phyloP scores from a whole-genome alignment of 1,139 yeast genomes.

The Hansenula lynferdii region DNA sequence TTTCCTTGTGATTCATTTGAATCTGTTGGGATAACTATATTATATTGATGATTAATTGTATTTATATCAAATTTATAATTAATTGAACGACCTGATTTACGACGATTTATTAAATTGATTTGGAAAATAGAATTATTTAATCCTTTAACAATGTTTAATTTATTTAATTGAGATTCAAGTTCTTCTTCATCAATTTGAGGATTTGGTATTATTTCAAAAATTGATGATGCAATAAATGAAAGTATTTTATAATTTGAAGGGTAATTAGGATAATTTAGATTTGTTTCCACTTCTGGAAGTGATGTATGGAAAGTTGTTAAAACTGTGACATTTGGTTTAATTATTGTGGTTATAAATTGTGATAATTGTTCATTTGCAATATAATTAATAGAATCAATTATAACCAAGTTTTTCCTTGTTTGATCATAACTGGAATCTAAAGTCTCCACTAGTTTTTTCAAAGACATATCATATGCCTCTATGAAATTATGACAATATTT shows the following conservation, averaged over 20 bases:
- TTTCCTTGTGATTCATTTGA: slow-evolving; percentile 22
- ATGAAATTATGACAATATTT: slow-evolving; percentile 43
- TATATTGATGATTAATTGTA: slow-evolving; percentile 44
- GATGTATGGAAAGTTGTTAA: slow-evolving; percentile 61
- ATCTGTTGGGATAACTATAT: slow-evolving; percentile 30
- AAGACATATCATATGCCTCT: slow-evolving; percentile 34
- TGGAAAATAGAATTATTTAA: slow-evolving; percentile 45
- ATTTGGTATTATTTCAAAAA: slow-evolving; percentile 52
- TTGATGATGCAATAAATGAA: slow-evolving; percentile 65
- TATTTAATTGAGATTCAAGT: slow-evolving; percentile 36
- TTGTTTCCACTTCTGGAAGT: slow-evolving; percentile 30
- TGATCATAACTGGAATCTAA: slow-evolving; percentile 25
- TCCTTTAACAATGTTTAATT: slow-evolving; percentile 44
- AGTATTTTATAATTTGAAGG: slow-evolving; percentile 50
- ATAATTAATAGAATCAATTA: slow-evolving; percentile 70
- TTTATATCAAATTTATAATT: slow-evolving; percentile 52
- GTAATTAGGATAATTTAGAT: slow-evolving; percentile 30
- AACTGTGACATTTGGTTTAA: slow-evolving; percentile 49
- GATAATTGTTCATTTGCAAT: slow-evolving; percentile 44
- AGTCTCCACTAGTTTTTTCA: slow-evolving; percentile 24
- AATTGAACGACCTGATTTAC: slow-evolving; percentile 81
- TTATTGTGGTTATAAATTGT: slow-evolving; percentile 47
- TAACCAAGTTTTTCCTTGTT: slow-evolving; percentile 19
- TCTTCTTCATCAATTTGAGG: slow-evolving; percentile 41
- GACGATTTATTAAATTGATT: slow-evolving; percentile 55